Evolutionary conservation across 352 stramenopile species (phyloP).

Genomic region (Pythium oligandrum): DNA sequence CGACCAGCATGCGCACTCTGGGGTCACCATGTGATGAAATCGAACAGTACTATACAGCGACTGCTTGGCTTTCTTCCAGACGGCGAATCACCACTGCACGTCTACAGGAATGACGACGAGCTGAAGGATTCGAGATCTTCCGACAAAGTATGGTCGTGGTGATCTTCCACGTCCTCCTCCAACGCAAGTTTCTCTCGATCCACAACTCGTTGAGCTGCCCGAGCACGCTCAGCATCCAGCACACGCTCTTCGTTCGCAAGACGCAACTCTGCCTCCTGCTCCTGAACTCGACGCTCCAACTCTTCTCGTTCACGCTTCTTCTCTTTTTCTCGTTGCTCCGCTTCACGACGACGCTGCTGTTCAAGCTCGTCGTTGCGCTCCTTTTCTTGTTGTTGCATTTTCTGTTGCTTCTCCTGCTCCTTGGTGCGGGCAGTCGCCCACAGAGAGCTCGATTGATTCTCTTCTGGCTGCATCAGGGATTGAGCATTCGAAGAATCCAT

Average conservation of each 20-base stretch:
- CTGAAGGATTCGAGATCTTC: constrained; percentile 85
- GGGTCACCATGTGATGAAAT: too few relatives aligned
- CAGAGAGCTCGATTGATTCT: constrained; percentile 69
- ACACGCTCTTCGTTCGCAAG: constrained; percentile 50
- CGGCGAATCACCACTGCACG: not conserved
- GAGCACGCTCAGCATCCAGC: constrained; percentile 52
- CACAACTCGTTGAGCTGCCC: constrained; percentile 44
- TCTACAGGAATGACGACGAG: constrained; percentile 82
- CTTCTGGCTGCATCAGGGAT: constrained; percentile 51
- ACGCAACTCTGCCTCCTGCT: constrained; percentile 38
- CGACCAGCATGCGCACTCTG: too few relatives aligned
- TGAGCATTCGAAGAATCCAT: constrained; percentile 64
- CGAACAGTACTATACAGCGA: too few relatives aligned
- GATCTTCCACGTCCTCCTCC: constrained; percentile 53
- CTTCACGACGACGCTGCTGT: constrained; percentile 56
- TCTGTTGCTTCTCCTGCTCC: constrained; percentile 87
- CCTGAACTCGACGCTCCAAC: constrained; percentile 51
- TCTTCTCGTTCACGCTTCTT: constrained; percentile 67
- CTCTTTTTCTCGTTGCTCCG: constrained; percentile 62
- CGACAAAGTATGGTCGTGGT: constrained; percentile 66
- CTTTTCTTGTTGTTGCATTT: constrained; percentile 81
- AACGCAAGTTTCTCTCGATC: constrained; percentile 63
- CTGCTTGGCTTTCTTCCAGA: too few relatives aligned
- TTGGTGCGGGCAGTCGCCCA: constrained; percentile 81
- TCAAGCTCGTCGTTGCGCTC: constrained; percentile 65